Evolutionary conservation across 768 basidiomycete species (phyloP), one percentile per base, ranked within the genome.

Genomic region (Termitomyces bulborhizus): DNA sequence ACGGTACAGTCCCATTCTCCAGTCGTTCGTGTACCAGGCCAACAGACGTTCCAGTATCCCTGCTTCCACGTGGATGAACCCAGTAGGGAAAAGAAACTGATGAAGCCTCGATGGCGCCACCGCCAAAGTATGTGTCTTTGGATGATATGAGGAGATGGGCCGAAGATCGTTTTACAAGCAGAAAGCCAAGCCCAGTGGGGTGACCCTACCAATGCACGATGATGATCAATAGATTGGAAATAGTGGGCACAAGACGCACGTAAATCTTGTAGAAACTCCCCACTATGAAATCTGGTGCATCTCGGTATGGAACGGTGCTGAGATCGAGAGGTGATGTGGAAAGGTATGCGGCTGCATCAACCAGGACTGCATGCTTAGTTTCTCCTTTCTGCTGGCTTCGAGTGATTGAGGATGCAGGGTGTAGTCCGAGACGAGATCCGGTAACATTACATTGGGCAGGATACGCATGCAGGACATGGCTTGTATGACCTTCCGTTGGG

Each of bases 381-480:
- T 18, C 13, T 46, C n/a, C 34, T 9, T 46, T 37, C 49, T 54
- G 51, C 34, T 21, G 37, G 36, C 9, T 41, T 7, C 49, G 43
- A 27, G 55, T 29, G 7, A 57, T 36, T 26, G 27, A 41, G 4
- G 44, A 40, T 21, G 59, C 53, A n/a, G 59, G 59, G 29, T 55
- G 56, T 15, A 60, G 32, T 42, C 59, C 59, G 1, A 60, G 56
- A 40, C 59, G 59, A 15, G 59, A 57, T 43, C 59, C 59, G 18
- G 59, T 60, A 32, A 60, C 59, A 21, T 60, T 60, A 27, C 59
- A 60, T 18, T 60, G 59, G 4, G 59, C 59, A 45, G 59, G 59
- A 50, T 60, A 60, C 3, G 56, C 59, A 27, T 60, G 48, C 12
- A 60, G 45, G 12, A 52, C 42, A 15, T 31, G 40, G 6, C 27